Base-by-base conservation (phyloP, 352 stramenopile species). In the Globisporangium okanoganense region DNA sequence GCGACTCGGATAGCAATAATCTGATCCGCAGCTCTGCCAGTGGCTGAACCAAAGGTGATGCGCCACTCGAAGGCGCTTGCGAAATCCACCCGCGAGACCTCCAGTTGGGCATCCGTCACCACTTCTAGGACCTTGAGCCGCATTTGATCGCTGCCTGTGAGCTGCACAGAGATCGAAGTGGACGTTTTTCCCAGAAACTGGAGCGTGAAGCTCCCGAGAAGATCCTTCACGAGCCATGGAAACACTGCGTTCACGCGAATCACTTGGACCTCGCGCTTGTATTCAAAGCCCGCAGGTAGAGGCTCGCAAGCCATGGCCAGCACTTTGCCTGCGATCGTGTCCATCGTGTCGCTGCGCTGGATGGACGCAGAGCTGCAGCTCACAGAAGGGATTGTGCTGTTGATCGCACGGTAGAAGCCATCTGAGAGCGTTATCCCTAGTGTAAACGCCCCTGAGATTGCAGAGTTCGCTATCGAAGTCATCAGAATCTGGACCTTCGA, bases 51-150 rank as follows among this genome's bases (percentile, higher is more conserved):
- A 36, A 70, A 70, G 13, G 64, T 70, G 18, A 70, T 49, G 5
- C 44, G 51, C 64, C 64, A 70, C 54, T 64, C 51, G 20, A 70
- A 70, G 0, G 31, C 48, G 16, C 45, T 27, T n/a, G 50, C 48
- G 10, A 51, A 53, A 18, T 62, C 59, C 12, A 43, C 10, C n/a
- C 52, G 60, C 16, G 64, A 64, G 9, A 67, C 53, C 38, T 67
- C 45, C 10, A 70, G 45, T 5, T 35, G 43, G n/a, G 60, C 18
- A 20, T 56, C 59, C 1, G 53, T 9, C 7, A 63, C n/a, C 24
- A 70, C 36, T n/a, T 63, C 59, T 0, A 66, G 36, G 10, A 66
- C 52, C 27, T 56, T 60, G 33, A 47, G 24, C 7, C 35, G 61
- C 61, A 66, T 66, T 18, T 33, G 43, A 13, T 40, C 53, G 20